These are phyloP conservation scores for Apostasia ramifera DNA, from an alignment of 106 monocot species.

Conservation along the genomic window DNA sequence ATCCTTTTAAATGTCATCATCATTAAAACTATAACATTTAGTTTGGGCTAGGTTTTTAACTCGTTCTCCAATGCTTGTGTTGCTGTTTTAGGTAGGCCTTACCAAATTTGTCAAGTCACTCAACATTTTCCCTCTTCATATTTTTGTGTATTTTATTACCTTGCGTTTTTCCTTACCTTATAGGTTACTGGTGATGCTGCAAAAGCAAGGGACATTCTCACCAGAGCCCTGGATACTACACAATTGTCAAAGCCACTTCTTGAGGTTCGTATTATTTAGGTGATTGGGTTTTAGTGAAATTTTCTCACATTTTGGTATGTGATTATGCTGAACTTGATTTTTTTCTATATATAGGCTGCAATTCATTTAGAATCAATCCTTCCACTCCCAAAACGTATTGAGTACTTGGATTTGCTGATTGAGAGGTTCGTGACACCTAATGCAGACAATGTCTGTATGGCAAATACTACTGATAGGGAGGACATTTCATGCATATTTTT, in stretches of 20 bases:
- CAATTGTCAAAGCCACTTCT: conserved; percentile 60
- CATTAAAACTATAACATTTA: no score
- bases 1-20: no score
- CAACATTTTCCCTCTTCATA: no score
- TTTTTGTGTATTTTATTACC: no score
- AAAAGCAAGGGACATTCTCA: conserved; percentile 72
- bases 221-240: conserved; percentile 35
- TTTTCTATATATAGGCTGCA: conserved; percentile 46
- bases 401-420: conserved; percentile 80
- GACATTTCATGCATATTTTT: conserved; percentile 84
- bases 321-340: not conserved
- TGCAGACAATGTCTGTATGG: conserved; percentile 37
- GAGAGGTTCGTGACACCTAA: conserved; percentile 73
- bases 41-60: no score
- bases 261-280: conserved; percentile 46
- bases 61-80: no score
- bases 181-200: conserved; percentile 70
- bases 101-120: no score
- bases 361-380: conserved; percentile 82
- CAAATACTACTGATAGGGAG: conserved; percentile 64
- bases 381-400: conserved; percentile 59
- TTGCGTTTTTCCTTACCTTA: conserved; percentile 1
- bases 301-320: not conserved
- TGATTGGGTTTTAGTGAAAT: not conserved
- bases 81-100: no score